Percentiles rank a stretch among this genome's conserved stretches.
Evolutionary conservation across 441 rosid species (phyloP).

Genomic region (Corymbia citriodora): DNA sequence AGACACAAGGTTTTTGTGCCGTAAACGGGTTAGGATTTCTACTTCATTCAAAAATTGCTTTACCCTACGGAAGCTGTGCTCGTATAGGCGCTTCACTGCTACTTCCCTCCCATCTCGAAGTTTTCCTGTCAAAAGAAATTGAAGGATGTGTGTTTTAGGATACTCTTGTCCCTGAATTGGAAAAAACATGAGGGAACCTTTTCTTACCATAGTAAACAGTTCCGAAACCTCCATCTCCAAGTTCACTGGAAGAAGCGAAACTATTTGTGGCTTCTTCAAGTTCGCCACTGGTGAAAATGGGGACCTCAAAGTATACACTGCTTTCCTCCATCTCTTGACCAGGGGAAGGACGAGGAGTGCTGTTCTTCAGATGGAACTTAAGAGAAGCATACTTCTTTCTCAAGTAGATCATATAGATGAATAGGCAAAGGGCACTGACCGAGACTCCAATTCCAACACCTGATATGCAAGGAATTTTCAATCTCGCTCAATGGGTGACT

Average conservation of each 20-base stretch:
- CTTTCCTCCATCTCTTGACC: slow-evolving; percentile 30
- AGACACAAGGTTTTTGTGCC: slow-evolving; percentile 60
- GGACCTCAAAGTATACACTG: slow-evolving; percentile 31
- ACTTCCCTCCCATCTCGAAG: slow-evolving; percentile 71
- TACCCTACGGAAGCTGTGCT: slow-evolving; percentile 42
- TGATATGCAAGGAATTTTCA: not conserved
- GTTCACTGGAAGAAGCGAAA: slow-evolving; percentile 37
- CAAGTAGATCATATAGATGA: slow-evolving; percentile 11
- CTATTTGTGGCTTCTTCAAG: slow-evolving; percentile 60
- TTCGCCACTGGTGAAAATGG: slow-evolving; percentile 50
- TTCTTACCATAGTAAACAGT: slow-evolving; percentile 57
- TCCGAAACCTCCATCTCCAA: slow-evolving; percentile 79
- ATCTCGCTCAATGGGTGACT: not conserved
- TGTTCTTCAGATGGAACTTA: slow-evolving; percentile 17
- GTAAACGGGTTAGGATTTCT: slow-evolving; percentile 59
- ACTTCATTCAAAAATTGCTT: slow-evolving; percentile 74
- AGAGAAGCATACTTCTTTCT: slow-evolving; percentile 18
- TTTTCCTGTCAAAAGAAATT: not conserved
- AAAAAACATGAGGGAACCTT: not conserved
- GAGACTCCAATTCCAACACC: slow-evolving; percentile 35
- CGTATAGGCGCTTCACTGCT: slow-evolving; percentile 69
- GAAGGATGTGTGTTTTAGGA: not conserved
- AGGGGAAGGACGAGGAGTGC: slow-evolving; percentile 24
- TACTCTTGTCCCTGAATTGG: not conserved
- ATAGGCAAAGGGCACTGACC: slow-evolving; percentile 2